Evolutionary conservation across 371 early-diverging fungal genomes (phyloP), one percentile per base, ranked within the genome.

Genomic region (Mortierella sp.): DNA sequence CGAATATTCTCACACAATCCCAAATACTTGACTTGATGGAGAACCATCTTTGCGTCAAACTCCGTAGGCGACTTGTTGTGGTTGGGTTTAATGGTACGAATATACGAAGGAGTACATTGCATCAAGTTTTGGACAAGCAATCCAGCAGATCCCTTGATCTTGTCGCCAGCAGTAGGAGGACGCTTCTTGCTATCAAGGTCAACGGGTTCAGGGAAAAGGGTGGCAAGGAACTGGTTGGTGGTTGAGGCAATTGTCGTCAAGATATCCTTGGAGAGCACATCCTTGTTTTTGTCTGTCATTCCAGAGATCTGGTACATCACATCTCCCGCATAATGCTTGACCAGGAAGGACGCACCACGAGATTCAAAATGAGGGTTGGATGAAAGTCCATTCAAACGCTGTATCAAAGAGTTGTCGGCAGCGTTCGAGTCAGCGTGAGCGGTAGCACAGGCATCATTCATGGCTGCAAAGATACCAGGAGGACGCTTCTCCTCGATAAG

Each of bases 11-110:
- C 99, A 86, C 92, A 92, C 69, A 98, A 83, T 81, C 98, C 98
- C 48, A 99, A 88, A 78, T 99, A 99, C 65, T 97, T 96, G 60
- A 98, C 93, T 84, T 98, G 98, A 86, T 98, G 98, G 55, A 96
- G 93, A 9, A 97, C 97, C 84, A 97, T 91, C 79, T 94, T 92
- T 62, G 89, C 80, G 83, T 99, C 97, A 84, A 94, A 99, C 72
- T 96, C 97, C 10, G 91, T 88, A 0, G 98, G 92, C 57, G 93
- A 91, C 84, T 97, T 96, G 76, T 91, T 94, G 73, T 94, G 93
- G 83, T 99, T 99, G 45, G 99, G 99, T 83, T 99, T 99, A 86
- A 99, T 99, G 67, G 98, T 98, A 84, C 99, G 94, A 47, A 99
- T 97, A 85, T 99, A 99, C 48, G 97, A 95, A n/a, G 99, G 97